Evolutionary conservation across 2,329 filamentous ascomycete genomes (phyloP).

Genomic region (Colletotrichum godetiae): DNA sequence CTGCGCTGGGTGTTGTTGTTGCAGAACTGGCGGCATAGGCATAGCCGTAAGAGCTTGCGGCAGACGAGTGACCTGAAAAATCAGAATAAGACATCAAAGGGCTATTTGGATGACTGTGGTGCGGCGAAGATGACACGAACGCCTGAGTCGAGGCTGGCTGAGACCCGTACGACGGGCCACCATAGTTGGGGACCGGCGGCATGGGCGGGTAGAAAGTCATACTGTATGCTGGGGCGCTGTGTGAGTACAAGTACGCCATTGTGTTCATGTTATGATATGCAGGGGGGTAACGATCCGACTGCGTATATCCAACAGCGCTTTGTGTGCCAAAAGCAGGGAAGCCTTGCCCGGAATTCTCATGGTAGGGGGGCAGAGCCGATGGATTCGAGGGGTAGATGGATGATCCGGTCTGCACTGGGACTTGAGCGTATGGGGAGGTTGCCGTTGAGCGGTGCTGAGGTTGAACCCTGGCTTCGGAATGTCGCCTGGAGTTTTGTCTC

Average conservation of each 20-base stretch:
- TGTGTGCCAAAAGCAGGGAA: neutral
- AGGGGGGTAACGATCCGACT: neutral
- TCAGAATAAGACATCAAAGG: neutral
- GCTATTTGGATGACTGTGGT: neutral
- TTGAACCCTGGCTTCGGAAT: neutral
- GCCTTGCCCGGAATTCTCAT: neutral
- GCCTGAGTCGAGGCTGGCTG: neutral
- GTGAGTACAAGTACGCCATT: neutral
- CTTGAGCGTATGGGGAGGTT: neutral
- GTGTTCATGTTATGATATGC: neutral
- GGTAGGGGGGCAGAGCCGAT: neutral
- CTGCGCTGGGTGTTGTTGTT: neutral
- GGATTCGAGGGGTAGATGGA: neutral
- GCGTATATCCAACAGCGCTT: neutral
- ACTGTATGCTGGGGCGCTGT: neutral
- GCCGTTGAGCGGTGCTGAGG: neutral
- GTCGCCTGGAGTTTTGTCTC: neutral
- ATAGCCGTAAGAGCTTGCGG: neutral
- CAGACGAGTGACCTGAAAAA: neutral
- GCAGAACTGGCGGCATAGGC: neutral
- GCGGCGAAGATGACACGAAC: neutral
- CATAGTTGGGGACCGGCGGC: neutral
- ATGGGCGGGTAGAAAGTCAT: neutral
- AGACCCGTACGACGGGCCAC: too few relatives aligned
- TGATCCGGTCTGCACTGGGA: neutral